A percentile compares a stretch with the other conserved stretches of the same genome.
phyloP scores from a whole-genome alignment of 148 eudicot genomes.

The Hydrangea macrophylla region DNA sequence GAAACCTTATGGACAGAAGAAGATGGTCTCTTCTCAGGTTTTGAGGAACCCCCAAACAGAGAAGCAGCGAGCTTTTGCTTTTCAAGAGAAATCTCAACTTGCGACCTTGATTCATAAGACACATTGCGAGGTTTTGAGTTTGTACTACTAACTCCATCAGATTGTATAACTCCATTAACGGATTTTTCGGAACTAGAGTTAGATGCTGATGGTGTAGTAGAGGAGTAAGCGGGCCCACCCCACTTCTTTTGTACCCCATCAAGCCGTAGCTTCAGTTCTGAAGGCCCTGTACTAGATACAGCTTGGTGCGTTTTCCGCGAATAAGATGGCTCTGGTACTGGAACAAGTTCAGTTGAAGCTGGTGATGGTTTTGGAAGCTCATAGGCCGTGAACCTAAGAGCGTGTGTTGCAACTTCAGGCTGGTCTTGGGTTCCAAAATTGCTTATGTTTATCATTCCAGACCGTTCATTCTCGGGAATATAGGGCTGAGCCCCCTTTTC shows the following conservation, averaged over 20 bases:
- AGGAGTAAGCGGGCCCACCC: constrained; percentile 77
- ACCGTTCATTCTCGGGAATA: constrained; percentile 70
- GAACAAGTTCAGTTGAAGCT: constrained; percentile 73
- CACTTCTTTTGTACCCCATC: constrained; percentile 97
- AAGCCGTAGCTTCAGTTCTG: constrained; percentile 72
- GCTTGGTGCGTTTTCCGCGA: constrained; percentile 38
- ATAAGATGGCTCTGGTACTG: constrained; percentile 61
- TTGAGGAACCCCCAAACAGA: constrained; percentile 69
- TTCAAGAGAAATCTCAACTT: constrained; percentile 58
- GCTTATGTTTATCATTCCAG: constrained; percentile 48
- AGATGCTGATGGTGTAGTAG: constrained; percentile 57
- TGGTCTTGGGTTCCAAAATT: constrained; percentile 50
- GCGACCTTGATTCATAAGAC: constrained; percentile 42
- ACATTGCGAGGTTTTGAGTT: constrained; percentile 37
- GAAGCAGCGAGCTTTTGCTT: constrained; percentile 97
- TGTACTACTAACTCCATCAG: constrained; percentile 26
- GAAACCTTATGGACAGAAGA: constrained; percentile 45
- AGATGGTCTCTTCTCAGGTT: constrained; percentile 51
- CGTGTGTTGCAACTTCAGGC: constrained; percentile 55
- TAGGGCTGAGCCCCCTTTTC: constrained; percentile 93
- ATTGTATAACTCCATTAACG: constrained; percentile 46
- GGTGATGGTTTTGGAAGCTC: constrained; percentile 76
- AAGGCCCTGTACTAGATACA: constrained; percentile 45
- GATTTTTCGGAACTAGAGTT: constrained; percentile 45
- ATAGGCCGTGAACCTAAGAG: constrained; percentile 94